These are phyloP conservation scores for Epichloe amarillans DNA, from an alignment of 2,329 filamentous ascomycete genomes.

Conservation along the genomic window DNA sequence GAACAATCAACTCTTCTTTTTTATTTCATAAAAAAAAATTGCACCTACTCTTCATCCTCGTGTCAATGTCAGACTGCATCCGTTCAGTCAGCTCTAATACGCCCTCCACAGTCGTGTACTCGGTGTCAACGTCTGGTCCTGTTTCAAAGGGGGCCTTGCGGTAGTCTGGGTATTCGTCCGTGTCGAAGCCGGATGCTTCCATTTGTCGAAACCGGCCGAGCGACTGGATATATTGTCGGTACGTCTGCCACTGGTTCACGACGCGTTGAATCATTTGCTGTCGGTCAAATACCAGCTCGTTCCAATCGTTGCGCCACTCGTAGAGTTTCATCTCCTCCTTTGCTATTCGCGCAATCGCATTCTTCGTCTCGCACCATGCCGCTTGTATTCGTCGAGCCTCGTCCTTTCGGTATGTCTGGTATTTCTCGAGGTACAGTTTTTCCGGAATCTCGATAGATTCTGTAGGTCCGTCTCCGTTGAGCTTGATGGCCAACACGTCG, in stretches of 20 bases:
- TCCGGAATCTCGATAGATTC: slow-evolving; percentile 36
- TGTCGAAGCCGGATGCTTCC: slow-evolving; percentile 24
- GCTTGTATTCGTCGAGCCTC: slow-evolving; percentile 32
- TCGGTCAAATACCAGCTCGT: slow-evolving; percentile 15
- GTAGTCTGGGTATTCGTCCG: slow-evolving; percentile 24
- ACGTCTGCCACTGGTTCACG: slow-evolving; percentile 18
- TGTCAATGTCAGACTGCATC: slow-evolving; percentile 22
- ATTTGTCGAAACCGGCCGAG: slow-evolving; percentile 23
- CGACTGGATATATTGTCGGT: slow-evolving; percentile 22
- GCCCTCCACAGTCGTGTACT: slow-evolving; percentile 18
- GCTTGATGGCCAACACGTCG: slow-evolving; percentile 36
- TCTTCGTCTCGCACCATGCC: slow-evolving; percentile 21
- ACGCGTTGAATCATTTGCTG: slow-evolving; percentile 18
- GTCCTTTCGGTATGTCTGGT: slow-evolving; percentile 30
- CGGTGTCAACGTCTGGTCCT: slow-evolving; percentile 18
- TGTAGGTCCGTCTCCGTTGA: slow-evolving; percentile 28
- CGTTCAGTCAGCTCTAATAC: slow-evolving; percentile 20
- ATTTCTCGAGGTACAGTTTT: slow-evolving; percentile 41
- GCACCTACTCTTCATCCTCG: slow-evolving; percentile 22
- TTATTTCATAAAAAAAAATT: neutral
- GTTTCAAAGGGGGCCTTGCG: slow-evolving; percentile 24
- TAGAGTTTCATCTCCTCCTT: slow-evolving; percentile 15
- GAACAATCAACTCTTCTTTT: slow-evolving; percentile 3
- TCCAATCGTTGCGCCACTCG: slow-evolving; percentile 16
- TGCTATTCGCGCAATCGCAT: slow-evolving; percentile 12